These are phyloP conservation scores for Pestalotiopsis sp. DNA, from an alignment of 2,329 filamentous ascomycete species.

Conservation along the genomic window DNA sequence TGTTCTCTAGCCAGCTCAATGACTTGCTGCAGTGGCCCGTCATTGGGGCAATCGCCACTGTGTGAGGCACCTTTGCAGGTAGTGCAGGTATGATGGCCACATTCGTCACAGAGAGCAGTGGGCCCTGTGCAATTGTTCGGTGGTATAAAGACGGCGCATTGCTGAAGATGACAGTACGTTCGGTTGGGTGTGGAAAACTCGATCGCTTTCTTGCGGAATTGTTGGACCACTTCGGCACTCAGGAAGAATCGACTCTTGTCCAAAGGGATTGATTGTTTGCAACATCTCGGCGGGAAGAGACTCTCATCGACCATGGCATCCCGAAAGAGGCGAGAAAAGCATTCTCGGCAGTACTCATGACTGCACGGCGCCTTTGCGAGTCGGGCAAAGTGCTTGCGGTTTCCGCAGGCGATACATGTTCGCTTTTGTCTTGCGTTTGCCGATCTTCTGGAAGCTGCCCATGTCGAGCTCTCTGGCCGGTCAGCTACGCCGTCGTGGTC, in stretches of 20 bases:
- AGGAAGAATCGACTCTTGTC: slow-evolving; percentile 39
- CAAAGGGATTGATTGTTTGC: slow-evolving; percentile 43
- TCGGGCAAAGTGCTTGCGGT: slow-evolving; percentile 14
- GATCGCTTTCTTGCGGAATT: slow-evolving; percentile 46
- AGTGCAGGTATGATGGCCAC: slow-evolving; percentile 47
- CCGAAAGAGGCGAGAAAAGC: slow-evolving; percentile 48
- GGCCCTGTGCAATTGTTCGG: slow-evolving; percentile 31
- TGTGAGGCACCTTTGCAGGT: slow-evolving; percentile 54
- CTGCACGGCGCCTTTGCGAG: slow-evolving; percentile 24
- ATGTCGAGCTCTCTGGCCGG: slow-evolving; percentile 22
- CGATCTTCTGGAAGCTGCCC: slow-evolving; percentile 20
- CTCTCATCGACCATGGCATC: slow-evolving; percentile 49
- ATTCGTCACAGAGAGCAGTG: slow-evolving; percentile 45
- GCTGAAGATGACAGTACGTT: slow-evolving; percentile 50
- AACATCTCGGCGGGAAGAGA: slow-evolving; percentile 60
- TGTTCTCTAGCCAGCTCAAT: slow-evolving; percentile 42
- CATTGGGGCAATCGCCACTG: slow-evolving; percentile 48
- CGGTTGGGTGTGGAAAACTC: slow-evolving; percentile 51
- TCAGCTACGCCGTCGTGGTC: not conserved
- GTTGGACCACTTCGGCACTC: slow-evolving; percentile 29
- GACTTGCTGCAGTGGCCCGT: slow-evolving; percentile 41
- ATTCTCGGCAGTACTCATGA: slow-evolving; percentile 56
- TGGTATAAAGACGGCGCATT: slow-evolving; percentile 52
- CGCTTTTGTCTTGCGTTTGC: not conserved
- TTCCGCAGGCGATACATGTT: slow-evolving; percentile 21